Base-by-base conservation (phyloP, 768 basidiomycete genomes). In the Suillus clintonianus region DNA sequence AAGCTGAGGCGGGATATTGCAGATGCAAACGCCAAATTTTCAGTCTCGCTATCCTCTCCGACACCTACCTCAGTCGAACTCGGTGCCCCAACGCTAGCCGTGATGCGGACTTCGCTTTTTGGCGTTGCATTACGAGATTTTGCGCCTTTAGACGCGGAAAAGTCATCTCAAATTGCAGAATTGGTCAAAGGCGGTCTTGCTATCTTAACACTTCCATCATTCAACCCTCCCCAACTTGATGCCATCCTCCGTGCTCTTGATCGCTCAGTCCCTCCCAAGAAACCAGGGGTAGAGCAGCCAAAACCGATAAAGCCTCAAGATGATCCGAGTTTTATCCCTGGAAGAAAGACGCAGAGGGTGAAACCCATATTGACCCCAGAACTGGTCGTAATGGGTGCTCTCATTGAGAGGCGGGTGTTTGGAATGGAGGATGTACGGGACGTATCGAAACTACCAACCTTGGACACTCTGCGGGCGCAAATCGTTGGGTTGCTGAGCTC, bases 401-500 rank as follows among this genome's bases (percentile, higher is more conserved):
- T 97, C 59, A 82, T 96, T 65, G 95, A 96, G 70, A 88, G 88
- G 41, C 80, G 83, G 64, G 80, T 92, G 62, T 85, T 95, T 73
- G 79, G 86, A 59, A 81, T 85, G 22, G 76, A 81, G 11, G 82
- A 83, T 6, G 78, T 95, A 61, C 78, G 81, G 71, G 81, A 86
- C 15, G 85, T 95, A 5, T 85, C 89, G 37, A 86, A 87, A 68
- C 77, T 97, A 59, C 95, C 95, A 24, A 85, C 89, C 50, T 76
- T 97, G 70, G 90, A 91, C 43, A 88, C 86, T 3, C 75, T 97
- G 64, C 78, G 90, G 59, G 89, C 89, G 19, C 94, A 97, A 76
- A 83, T 98, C 62, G 89, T 96, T 15, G 95, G 95, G 9, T 65
- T 97, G 76, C 74, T 98, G 64, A 89, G 89, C 62, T 81, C 87